Conservation (phyloP, 2,329 filamentous ascomycete genomes). For the Phoma sp. region DNA sequence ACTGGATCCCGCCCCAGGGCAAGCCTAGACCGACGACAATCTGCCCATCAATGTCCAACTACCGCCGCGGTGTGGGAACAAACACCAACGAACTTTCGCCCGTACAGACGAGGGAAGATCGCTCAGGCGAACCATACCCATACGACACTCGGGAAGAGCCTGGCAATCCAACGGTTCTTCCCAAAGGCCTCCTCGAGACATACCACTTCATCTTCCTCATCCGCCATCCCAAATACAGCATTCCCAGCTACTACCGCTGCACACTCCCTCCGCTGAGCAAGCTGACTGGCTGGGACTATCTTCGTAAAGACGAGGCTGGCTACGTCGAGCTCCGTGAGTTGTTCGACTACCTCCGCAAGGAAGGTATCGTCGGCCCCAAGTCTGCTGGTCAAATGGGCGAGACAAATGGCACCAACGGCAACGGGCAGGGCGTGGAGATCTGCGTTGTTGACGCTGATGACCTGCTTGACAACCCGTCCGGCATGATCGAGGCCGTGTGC, state of each 20-base stretch:
- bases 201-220: constrained; percentile 98
- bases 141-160: constrained; percentile 66
- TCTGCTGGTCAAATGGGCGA: constrained; percentile 57
- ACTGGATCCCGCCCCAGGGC: constrained; percentile 78
- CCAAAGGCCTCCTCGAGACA: constrained; percentile 71
- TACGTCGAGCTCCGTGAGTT: constrained; percentile 86
- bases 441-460: constrained; percentile 95
- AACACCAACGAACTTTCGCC: constrained; percentile 46
- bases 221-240: constrained; percentile 88
- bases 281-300: constrained; percentile 83
- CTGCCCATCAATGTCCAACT: constrained; percentile 74
- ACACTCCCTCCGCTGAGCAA: constrained; percentile 84
- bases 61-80: constrained; percentile 67
- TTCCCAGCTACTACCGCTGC: constrained; percentile 94
- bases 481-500: constrained; percentile 80
- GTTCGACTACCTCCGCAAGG: constrained; percentile 80
- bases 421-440: constrained; percentile 63
- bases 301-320: constrained; percentile 86
- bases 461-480: constrained; percentile 81
- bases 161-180: constrained; percentile 85
- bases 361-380: constrained; percentile 73
- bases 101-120: constrained; percentile 37
- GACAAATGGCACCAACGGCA: constrained; percentile 43
- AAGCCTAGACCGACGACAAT: constrained; percentile 65
- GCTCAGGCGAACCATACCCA: constrained; percentile 58